Evolutionary conservation across 202 grass and related monocot species (phyloP).

Genomic region (Setaria viridis): DNA sequence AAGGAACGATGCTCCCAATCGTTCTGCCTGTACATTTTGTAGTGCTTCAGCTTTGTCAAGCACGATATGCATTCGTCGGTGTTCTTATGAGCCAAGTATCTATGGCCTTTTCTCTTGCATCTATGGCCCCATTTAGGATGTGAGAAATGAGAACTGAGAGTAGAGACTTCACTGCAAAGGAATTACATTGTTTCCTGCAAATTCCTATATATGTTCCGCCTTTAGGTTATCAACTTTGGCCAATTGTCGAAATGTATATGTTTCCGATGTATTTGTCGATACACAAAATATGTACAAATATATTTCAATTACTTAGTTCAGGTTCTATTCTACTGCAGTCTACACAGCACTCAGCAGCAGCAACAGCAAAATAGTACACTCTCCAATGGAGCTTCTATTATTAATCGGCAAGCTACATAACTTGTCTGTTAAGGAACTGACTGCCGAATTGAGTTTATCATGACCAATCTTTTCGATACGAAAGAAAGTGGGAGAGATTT

Average conservation of each 20-base stretch:
- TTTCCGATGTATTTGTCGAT: too few relatives aligned
- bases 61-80: neutral
- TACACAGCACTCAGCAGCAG: neutral
- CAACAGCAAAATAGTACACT: neutral
- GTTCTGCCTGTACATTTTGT: slow-evolving; percentile 18
- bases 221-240: neutral
- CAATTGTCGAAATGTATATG: neutral
- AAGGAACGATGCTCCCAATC: slow-evolving; percentile 30
- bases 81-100: neutral
- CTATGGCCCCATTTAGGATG: neutral
- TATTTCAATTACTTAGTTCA: neutral
- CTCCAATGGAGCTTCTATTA: neutral
- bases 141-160: neutral
- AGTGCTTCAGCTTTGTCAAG: slow-evolving; percentile 31
- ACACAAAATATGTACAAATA: neutral
- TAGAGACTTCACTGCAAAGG: neutral
- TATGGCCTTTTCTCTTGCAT: neutral
- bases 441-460: slow-evolving; percentile 26
- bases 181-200: neutral
- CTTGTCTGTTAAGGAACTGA: slow-evolving; percentile 21
- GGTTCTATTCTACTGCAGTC: too few relatives aligned
- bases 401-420: neutral
- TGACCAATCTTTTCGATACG: neutral
- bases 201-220: neutral
- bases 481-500: slow-evolving; percentile 21